Evolutionary conservation across 352 stramenopile genomes (phyloP), one percentile per base, ranked within the genome.

Genomic region (Pythium vanterpoolii): DNA sequence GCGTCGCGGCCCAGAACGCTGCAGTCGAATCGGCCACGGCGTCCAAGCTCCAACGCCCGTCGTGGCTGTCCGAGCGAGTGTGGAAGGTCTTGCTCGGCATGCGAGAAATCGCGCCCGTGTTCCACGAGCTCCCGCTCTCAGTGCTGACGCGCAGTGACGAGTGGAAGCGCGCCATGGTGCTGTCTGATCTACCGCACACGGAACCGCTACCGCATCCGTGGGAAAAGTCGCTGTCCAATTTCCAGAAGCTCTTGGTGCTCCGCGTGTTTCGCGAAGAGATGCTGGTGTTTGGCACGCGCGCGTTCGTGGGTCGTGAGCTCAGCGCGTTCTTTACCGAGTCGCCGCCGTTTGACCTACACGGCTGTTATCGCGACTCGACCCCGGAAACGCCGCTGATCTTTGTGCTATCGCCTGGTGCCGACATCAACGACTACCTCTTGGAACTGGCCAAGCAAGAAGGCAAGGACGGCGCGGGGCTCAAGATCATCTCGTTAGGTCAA

Each of bases 241-340:
- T 98, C 60, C 82, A 98, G 61, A 93, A 89, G 21, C 43, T 98
- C 48, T 98, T 98, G 60, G 76, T 94, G 9, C 64, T 96, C 0
- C 80, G 87, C 14, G 86, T 87, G 6, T 71, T 96, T 3, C 79
- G 87, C 0, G 87, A 96, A 62, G 81, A 88, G 36, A 91, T 96
- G 76, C 94, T 98, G 19, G 93, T 98, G 21, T 79, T 71, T 7
- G 69, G 76, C 16, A 87, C 96, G 46, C 77, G 89, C 98, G 39
- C 66, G 98, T 2, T 97, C 77, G 6, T 98, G 1, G 93, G 94
- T 9, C 69, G 74, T 7, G 70, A 79, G 18, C 87, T 91, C 21
- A 94, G 94, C 34, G 94, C 93, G 1, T 94, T 98, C 66, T 98
- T 98, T 45, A 96, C 96, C 19, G 90, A 98, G 71, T 89, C 88